phyloP scores from a whole-genome alignment of 2,329 filamentous ascomycete genomes.

The Pestalotiopsis sp. region DNA sequence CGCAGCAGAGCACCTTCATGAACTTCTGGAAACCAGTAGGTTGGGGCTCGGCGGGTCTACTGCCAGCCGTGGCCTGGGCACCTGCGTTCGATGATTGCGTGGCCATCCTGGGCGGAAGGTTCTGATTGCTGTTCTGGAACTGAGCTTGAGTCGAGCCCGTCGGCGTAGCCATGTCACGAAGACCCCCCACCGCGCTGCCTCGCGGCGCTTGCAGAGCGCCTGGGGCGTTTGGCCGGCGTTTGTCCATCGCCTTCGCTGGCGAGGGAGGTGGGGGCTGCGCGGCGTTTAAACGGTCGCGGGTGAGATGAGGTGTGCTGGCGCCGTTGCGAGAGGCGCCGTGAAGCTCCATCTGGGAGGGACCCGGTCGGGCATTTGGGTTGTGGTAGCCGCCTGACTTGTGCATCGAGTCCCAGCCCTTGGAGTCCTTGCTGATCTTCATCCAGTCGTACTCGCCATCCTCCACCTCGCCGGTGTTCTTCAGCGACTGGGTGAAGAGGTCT shows the following conservation, averaged over 20 bases:
- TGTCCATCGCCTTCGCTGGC: constrained; percentile 80
- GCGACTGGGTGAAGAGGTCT: constrained; percentile 92
- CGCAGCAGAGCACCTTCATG: constrained; percentile 91
- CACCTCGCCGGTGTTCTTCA: constrained; percentile 91
- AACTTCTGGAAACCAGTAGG: constrained; percentile 87
- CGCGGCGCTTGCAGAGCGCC: constrained; percentile 75
- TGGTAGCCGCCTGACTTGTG: constrained; percentile 70
- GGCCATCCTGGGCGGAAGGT: constrained; percentile 70
- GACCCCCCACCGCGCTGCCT: constrained; percentile 72
- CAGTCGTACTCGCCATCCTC: constrained; percentile 99
- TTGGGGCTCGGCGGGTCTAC: constrained; percentile 68
- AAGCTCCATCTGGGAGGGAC: constrained; percentile 82
- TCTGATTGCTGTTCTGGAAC: constrained; percentile 93
- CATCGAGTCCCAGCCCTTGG: constrained; percentile 87
- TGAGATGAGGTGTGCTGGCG: constrained; percentile 71
- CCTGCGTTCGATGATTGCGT: constrained; percentile 60
- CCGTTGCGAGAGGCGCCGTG: constrained; percentile 72
- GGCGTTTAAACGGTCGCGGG: constrained; percentile 89
- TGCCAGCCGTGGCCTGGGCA: constrained; percentile 55
- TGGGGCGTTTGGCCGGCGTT: constrained; percentile 79
- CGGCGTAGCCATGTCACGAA: constrained; percentile 78
- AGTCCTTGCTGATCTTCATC: constrained; percentile 90
- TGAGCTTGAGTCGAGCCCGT: constrained; percentile 93
- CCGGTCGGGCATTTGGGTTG: constrained; percentile 76
- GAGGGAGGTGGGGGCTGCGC: constrained; percentile 87